These are phyloP conservation scores for Erodium chrysanthum DNA, from an alignment of 441 rosid species.

Conservation along the genomic window DNA sequence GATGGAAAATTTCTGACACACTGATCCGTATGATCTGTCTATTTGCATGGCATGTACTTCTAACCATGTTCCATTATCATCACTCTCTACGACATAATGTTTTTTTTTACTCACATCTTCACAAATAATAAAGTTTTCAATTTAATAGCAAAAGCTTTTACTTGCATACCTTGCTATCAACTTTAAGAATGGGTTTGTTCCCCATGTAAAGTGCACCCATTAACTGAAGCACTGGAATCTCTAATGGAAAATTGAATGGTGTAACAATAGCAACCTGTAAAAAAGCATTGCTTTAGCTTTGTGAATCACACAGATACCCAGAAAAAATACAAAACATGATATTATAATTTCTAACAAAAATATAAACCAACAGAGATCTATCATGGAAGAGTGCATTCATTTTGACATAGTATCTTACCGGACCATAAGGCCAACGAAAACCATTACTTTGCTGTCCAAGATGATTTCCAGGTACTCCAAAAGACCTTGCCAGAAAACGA, in stretches of 20 bases:
- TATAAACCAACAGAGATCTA: background rate
- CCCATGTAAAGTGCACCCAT: conserved; percentile 99
- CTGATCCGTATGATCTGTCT: background rate
- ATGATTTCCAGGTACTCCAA: conserved; percentile 87
- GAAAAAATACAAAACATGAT: background rate
- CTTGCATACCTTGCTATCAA: conserved; percentile 75
- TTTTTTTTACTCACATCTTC: background rate
- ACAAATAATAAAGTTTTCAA: background rate
- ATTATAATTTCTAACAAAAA: conserved; percentile 4
- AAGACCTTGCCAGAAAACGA: conserved; percentile 85
- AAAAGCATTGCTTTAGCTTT: conserved; percentile 11
- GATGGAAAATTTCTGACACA: background rate
- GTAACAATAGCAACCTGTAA: conserved; percentile 85
- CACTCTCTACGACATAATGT: background rate
- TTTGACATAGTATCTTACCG: conserved; percentile 47
- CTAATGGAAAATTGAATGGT: conserved; percentile 93
- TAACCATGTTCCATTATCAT: background rate
- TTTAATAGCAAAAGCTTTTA: background rate
- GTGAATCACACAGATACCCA: background rate
- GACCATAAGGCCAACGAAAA: conserved; percentile 94
- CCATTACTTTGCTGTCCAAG: conserved; percentile 96
- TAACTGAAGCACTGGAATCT: conserved; percentile 91
- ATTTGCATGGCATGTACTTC: background rate
- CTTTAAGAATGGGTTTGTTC: conserved; percentile 87
- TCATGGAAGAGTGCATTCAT: background rate